phyloP scores from a whole-genome alignment of 1,284 basidiomycete species.

The Irpex lacteus region DNA sequence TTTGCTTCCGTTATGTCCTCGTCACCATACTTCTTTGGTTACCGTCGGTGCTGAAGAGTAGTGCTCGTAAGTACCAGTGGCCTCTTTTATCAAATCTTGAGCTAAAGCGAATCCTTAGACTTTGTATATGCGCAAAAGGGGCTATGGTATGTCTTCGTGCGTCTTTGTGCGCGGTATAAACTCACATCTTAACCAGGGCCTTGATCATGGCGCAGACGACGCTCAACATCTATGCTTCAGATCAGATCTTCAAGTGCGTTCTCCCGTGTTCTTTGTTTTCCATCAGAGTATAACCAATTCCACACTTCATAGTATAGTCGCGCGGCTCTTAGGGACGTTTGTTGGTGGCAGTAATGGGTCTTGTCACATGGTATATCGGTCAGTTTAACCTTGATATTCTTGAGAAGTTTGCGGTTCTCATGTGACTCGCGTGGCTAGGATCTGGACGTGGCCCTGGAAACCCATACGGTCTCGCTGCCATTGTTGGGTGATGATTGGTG shows the following conservation, averaged over 20 bases:
- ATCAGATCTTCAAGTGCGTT: slow-evolving; percentile 53
- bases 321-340: slow-evolving; percentile 44
- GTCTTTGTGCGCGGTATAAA: background rate
- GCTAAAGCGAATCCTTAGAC: slow-evolving; percentile 25
- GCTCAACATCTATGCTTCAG: slow-evolving; percentile 58
- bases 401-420: background rate
- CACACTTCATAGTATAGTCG: slow-evolving; percentile 34
- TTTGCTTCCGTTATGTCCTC: slow-evolving; percentile 54
- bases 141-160: slow-evolving; percentile 32
- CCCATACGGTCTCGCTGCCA: slow-evolving; percentile 55
- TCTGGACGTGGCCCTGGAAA: slow-evolving; percentile 51
- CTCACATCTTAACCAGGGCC: slow-evolving; percentile 37
- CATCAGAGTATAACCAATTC: background rate
- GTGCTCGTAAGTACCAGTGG: slow-evolving; percentile 38
- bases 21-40: slow-evolving; percentile 57
- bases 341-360: slow-evolving; percentile 40
- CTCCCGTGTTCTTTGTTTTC: slow-evolving; percentile 14
- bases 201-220: slow-evolving; percentile 69
- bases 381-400: slow-evolving; percentile 11
- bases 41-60: slow-evolving; percentile 43
- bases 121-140: slow-evolving; percentile 44
- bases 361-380: slow-evolving; percentile 59
- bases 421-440: slow-evolving; percentile 28
- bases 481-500: slow-evolving; percentile 47
- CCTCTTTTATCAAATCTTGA: too few species aligned